Evolutionary conservation across 1,284 basidiomycete genomes (phyloP).

Genomic region (Erythrobasidium hasegawianum): DNA sequence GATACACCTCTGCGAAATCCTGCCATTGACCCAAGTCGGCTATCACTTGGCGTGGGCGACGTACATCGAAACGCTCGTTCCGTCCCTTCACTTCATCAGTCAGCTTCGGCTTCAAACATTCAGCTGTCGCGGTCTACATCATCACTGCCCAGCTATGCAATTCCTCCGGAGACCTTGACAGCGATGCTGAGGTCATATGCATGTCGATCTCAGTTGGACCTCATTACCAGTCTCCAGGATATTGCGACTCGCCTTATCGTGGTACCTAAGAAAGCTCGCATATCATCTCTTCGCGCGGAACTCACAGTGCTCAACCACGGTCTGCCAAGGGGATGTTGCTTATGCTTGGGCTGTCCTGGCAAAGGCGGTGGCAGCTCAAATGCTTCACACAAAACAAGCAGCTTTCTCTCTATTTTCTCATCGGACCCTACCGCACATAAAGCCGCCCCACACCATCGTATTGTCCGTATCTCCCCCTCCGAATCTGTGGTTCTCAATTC

Average conservation of each 20-base stretch:
- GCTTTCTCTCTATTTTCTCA: slow-evolving; percentile 5
- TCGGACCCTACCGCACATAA: not conserved
- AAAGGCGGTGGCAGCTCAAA: slow-evolving; percentile 11
- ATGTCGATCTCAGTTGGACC: slow-evolving; percentile 87
- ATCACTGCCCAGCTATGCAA: not conserved
- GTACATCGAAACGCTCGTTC: slow-evolving; percentile 4
- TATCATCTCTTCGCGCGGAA: slow-evolving; percentile 91
- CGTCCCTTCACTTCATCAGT: slow-evolving; percentile 9
- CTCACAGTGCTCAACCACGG: slow-evolving; percentile 93
- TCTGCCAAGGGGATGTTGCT: slow-evolving; percentile 59
- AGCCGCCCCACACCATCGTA: slow-evolving; percentile 69
- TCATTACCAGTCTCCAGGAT: slow-evolving; percentile 81
- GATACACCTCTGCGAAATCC: no score
- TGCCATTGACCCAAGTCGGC: no score
- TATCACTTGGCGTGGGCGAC: not conserved
- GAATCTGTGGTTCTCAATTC: slow-evolving; percentile 98
- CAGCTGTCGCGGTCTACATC: not conserved
- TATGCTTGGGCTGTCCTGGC: slow-evolving; percentile 42
- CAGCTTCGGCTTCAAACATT: slow-evolving; percentile 1
- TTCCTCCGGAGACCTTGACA: slow-evolving; percentile 7
- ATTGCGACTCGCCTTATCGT: slow-evolving; percentile 89
- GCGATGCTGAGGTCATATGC: slow-evolving; percentile 79
- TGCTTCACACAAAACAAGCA: not conserved
- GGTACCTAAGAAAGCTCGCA: slow-evolving; percentile 87
- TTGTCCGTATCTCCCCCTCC: slow-evolving; percentile 94